Evolutionary conservation across 805 yeast species (phyloP).

Genomic region (Saccharomycopsis olivae): DNA sequence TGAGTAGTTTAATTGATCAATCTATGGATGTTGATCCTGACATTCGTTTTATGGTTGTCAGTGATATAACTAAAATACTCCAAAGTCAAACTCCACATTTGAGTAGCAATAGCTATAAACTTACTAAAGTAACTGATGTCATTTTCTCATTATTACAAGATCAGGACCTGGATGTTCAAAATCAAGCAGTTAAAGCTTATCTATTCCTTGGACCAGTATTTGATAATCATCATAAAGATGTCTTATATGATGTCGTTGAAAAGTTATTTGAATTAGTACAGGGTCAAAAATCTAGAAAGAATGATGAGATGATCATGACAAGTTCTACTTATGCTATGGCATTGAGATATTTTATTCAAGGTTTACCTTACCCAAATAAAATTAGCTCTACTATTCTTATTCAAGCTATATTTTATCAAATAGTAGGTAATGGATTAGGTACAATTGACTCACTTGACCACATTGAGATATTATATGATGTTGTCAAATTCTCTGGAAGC

Average conservation of each 20-base stretch:
- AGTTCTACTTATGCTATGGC: conserved; percentile 14
- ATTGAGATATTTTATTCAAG: conserved; percentile 14
- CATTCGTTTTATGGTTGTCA: conserved; percentile 74
- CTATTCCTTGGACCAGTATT: conserved; percentile 3
- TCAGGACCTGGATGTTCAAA: conserved; percentile 16
- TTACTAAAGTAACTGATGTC: neutral
- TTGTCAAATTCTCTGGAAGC: conserved; percentile 8
- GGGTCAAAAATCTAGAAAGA: neutral
- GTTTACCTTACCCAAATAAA: neutral
- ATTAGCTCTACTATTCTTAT: neutral
- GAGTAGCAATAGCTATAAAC: neutral
- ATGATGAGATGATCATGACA: conserved; percentile 6
- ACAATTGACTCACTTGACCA: conserved; percentile 8
- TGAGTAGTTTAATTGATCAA: too few species aligned
- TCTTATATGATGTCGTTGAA: neutral
- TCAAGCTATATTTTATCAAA: too few species aligned
- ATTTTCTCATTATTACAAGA: conserved; percentile 9
- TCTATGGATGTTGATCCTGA: conserved; percentile 61
- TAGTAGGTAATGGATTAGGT: too few species aligned
- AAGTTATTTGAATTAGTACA: conserved; percentile 1
- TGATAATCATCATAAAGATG: neutral
- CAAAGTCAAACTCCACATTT: neutral
- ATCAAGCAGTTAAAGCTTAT: conserved; percentile 15
- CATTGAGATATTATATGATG: conserved; percentile 14
- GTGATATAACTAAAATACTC: conserved; percentile 48